Percentiles rank a stretch among this genome's conserved stretches.
phyloP scores from a whole-genome alignment of 345 rosid species.

The Eucalyptus virginea region DNA sequence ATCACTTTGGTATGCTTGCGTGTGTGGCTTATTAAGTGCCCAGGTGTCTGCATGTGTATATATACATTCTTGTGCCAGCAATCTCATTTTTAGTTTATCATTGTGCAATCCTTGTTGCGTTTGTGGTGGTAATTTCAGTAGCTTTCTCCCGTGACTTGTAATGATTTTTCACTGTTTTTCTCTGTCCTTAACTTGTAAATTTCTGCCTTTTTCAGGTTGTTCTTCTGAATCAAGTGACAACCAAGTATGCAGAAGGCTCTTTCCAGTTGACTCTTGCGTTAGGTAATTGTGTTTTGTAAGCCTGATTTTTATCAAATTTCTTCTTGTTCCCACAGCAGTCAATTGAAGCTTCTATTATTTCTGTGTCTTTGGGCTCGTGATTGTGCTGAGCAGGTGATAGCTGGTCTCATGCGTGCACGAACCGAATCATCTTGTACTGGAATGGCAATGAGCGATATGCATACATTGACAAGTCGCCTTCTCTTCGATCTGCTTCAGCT shows the following conservation, averaged over 20 bases:
- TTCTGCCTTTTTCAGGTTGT: constrained; percentile 40
- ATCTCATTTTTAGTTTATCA: neutral
- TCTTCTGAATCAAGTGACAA: constrained; percentile 83
- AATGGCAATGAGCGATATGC: constrained; percentile 71
- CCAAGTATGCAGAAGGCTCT: constrained; percentile 66
- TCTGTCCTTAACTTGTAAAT: neutral
- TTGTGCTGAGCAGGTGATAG: constrained; percentile 56
- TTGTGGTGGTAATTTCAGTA: neutral
- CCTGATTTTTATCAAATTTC: neutral
- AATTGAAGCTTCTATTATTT: neutral
- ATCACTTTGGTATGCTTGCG: neutral
- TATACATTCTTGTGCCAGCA: neutral
- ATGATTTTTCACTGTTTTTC: neutral
- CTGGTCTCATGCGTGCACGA: constrained; percentile 94
- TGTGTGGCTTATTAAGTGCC: neutral
- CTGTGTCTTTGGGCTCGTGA: neutral
- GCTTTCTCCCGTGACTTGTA: neutral
- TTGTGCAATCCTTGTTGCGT: neutral
- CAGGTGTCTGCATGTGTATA: neutral
- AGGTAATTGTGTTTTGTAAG: constrained; percentile 23
- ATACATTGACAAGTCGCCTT: constrained; percentile 78
- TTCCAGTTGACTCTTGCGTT: constrained; percentile 78
- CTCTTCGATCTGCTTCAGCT: constrained; percentile 74
- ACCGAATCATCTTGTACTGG: constrained; percentile 79
- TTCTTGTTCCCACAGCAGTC: neutral